These are phyloP conservation scores for Populus hybrid DNA, from an alignment of 441 rosid genomes.

Conservation along the genomic window DNA sequence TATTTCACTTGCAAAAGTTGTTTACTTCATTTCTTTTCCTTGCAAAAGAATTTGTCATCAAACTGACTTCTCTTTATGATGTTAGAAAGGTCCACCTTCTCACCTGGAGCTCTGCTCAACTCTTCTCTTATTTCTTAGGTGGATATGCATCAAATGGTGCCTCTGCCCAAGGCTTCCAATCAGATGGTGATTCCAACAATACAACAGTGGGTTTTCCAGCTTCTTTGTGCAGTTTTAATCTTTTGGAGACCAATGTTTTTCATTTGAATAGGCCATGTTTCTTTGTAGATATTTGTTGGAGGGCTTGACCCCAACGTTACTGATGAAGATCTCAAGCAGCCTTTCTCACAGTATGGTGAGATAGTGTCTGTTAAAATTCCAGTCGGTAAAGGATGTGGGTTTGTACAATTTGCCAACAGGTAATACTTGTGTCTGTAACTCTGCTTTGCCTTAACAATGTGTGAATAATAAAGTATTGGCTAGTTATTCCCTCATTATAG, in stretches of 20 bases:
- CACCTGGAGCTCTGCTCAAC: not conserved
- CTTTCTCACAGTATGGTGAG: constrained; percentile 73
- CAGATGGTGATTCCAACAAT: constrained; percentile 73
- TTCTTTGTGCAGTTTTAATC: constrained; percentile 14
- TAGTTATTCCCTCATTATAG: constrained; percentile 4
- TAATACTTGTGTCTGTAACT: constrained; percentile 23
- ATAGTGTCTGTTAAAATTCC: constrained; percentile 87
- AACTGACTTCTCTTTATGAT: not conserved
- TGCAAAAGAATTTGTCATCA: not conserved
- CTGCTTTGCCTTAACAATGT: not conserved
- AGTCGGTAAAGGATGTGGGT: constrained; percentile 83
- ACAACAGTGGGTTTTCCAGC: constrained; percentile 65
- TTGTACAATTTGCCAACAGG: constrained; percentile 89
- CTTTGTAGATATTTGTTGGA: constrained; percentile 85
- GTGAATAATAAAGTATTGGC: not conserved
- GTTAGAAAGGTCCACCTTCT: not conserved
- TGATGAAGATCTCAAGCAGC: constrained; percentile 80
- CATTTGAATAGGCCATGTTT: constrained; percentile 20
- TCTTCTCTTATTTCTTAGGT: constrained; percentile 33
- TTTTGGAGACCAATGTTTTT: constrained; percentile 19
- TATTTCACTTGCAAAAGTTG: not conserved
- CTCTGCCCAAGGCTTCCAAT: constrained; percentile 43
- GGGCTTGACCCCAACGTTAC: constrained; percentile 83
- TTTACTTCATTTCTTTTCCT: not conserved
- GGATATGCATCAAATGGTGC: constrained; percentile 67